A percentile compares a stretch with the other conserved stretches of the same genome.
Evolutionary conservation across 257 asterid species (phyloP).

Genomic region (Solanum arcanum): DNA sequence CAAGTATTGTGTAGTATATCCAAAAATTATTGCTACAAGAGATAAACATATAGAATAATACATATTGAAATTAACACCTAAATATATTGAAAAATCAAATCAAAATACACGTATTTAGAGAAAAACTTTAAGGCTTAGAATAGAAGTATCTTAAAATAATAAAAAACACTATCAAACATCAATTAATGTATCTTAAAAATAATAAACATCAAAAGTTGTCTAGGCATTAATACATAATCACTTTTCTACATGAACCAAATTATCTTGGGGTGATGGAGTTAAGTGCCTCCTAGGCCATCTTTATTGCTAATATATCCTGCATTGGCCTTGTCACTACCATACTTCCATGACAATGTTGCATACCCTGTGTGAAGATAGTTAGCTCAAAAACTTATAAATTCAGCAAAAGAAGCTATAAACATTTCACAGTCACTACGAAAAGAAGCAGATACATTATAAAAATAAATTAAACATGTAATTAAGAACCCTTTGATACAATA

Average conservation of each 20-base stretch:
- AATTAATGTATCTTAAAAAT: neutral
- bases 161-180: neutral
- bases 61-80: neutral
- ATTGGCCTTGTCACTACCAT: neutral
- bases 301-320: neutral
- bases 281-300: neutral
- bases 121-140: neutral
- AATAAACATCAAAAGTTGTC: neutral
- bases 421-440: neutral
- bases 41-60: too few species aligned
- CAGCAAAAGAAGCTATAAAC: neutral
- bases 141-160: neutral
- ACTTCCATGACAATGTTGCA: neutral
- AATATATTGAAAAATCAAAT: too few species aligned
- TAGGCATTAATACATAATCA: neutral
- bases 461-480: too few species aligned
- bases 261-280: too few species aligned
- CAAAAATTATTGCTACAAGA: too few species aligned
- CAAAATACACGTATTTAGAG: too few species aligned
- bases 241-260: neutral
- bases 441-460: neutral
- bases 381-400: neutral
- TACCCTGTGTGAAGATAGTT: neutral
- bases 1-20: neutral
- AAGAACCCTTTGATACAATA: neutral